These are phyloP conservation scores for Zalaria obscura DNA, from an alignment of 2,329 filamentous ascomycete species.

Conservation along the genomic window DNA sequence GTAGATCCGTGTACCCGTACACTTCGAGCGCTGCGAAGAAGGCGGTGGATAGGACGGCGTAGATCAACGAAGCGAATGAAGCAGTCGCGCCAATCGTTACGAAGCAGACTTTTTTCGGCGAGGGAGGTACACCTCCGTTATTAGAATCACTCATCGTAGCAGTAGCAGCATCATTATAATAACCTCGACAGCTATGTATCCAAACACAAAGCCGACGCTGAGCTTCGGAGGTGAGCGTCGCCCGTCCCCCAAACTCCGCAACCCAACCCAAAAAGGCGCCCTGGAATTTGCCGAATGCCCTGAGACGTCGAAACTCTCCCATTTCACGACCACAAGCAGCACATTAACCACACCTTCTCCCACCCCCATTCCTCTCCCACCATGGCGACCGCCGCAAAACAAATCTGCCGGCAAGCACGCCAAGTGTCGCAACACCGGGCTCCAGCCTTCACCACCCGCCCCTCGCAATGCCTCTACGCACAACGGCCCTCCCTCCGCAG, in stretches of 20 bases:
- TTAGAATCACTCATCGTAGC: background rate
- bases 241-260: too few species aligned
- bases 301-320: too few species aligned
- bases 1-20: conserved; percentile 54
- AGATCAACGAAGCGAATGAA: conserved; percentile 59
- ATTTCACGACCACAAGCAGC: too few species aligned
- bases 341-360: too few species aligned
- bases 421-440: conserved; percentile 2
- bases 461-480: background rate
- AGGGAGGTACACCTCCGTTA: background rate
- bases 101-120: conserved; percentile 45
- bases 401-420: conserved; percentile 1
- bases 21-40: conserved; percentile 49
- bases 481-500: background rate
- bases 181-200: too few species aligned
- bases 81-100: conserved; percentile 90
- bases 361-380: background rate
- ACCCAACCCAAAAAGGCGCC: too few species aligned
- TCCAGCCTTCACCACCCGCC: background rate
- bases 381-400: conserved; percentile 1
- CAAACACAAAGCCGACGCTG: too few species aligned
- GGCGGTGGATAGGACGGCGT: conserved; percentile 43
- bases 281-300: too few species aligned
- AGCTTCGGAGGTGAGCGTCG: too few species aligned
- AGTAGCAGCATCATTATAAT: background rate